Base-by-base conservation (phyloP, 163 green algal genomes). In the Chloromonas sp. region DNA sequence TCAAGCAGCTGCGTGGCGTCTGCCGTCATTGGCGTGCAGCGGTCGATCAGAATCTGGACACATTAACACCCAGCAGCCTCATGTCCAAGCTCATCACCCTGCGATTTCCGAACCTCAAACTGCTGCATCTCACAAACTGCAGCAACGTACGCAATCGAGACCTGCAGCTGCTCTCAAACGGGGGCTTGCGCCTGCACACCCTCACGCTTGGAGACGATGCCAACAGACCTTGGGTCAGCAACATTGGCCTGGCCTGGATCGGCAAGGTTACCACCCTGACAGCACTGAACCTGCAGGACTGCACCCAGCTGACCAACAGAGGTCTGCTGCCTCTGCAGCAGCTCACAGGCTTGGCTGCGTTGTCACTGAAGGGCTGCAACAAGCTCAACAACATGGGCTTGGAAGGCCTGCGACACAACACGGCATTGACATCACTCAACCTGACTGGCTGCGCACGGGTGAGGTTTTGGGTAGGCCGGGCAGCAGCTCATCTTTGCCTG, bases 181-280 rank as follows among this genome's bases (percentile, higher is more conserved):
- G 81, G 13, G 14, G 82, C 36, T 61, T 91, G 0, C 82, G 80
- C 11, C 86, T 95, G 85, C 80, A 88, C 70, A 89, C 84, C 8
- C 86, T 95, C 0, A 89, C 86, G 2, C 83, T 95, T 58, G 91
- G 92, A 0, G 90, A 95, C 78, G 86, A 91, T 81, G 84, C 86
- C 13, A 85, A 84, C 81, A 91, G 91, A 84, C 92, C 90, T 1
- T 93, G 92, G 89, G 92, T 95, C 70, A 93, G 89, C 79, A 95
- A 95, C 84, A 79, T 85, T 83, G 92, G 90, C 8, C 81, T 95
- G 61, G 66, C 80, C 60, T 86, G 82, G 70, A 90, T 94, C n/a
- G 90, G 87, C 14, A 81, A 87, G 82, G 90, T 95, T 74, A 91
- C 70, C 79, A 84, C 70, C 60, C 88, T 95, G 70, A 86, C 83